These are phyloP conservation scores for Allomyces macrogynus DNA, from an alignment of 192 early-diverging fungal genomes.

Conservation along the genomic window DNA sequence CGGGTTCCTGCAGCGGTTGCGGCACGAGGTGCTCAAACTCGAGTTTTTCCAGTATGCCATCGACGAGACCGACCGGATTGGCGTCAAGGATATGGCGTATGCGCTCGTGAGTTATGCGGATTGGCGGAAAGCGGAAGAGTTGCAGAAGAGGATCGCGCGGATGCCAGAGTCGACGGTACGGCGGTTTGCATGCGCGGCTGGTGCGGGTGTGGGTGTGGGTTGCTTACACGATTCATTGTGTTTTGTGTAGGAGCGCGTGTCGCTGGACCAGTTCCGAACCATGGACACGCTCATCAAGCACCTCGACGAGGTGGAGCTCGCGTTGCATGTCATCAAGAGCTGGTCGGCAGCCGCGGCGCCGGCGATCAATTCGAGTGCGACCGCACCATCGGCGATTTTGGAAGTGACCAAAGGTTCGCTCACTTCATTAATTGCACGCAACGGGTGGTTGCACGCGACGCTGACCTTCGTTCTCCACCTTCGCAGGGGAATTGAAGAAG, in stretches of 20 bases:
- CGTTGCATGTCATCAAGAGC: not conserved
- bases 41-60: slow-evolving; percentile 3
- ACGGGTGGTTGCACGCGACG: not conserved
- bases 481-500: not conserved
- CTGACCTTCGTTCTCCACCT: not conserved
- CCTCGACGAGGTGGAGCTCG: not conserved
- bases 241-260: not conserved
- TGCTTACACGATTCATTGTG: not conserved
- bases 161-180: not conserved
- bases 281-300: not conserved
- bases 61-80: not conserved
- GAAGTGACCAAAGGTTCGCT: not conserved
- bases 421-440: not conserved
- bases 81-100: not conserved
- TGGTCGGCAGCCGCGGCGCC: too few relatives aligned
- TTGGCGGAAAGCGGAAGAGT: not conserved
- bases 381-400: too few relatives aligned
- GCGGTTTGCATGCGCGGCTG: not conserved
- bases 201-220: not conserved
- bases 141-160: not conserved
- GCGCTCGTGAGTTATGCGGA: not conserved
- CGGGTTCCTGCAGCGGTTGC: slow-evolving; percentile 14
- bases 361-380: too few relatives aligned
- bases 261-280: not conserved
- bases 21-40: slow-evolving; percentile 15